Conservation (phyloP, 176 grass and related monocot genomes). For the Cocos nucifera region DNA sequence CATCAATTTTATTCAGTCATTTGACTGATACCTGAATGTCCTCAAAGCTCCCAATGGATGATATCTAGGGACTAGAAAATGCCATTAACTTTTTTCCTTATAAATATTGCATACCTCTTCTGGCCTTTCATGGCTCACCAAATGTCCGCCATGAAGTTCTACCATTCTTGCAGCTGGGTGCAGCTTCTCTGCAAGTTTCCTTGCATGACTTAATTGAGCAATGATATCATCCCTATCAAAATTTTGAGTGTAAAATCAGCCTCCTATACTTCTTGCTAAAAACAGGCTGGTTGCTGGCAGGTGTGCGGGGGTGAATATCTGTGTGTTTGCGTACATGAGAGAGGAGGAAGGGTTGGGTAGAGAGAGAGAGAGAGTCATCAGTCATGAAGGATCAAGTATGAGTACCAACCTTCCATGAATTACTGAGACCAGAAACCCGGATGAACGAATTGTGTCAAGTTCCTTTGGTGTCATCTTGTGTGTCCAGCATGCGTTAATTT, state of each 20-base stretch:
- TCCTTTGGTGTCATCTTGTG: conserved; percentile 51
- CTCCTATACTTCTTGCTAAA: not conserved
- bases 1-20: too few relatives aligned
- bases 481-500: conserved; percentile 75
- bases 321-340: too few relatives aligned
- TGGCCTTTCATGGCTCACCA: conserved; percentile 64
- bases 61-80: too few relatives aligned
- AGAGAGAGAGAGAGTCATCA: not conserved
- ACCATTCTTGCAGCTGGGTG: conserved; percentile 55
- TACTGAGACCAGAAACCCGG: conserved; percentile 52
- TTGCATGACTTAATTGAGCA: conserved; percentile 57
- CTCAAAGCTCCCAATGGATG: too few relatives aligned
- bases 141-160: conserved; percentile 66
- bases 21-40: too few relatives aligned
- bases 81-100: not conserved
- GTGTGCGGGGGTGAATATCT: too few relatives aligned
- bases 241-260: not conserved
- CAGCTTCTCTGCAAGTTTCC: conserved; percentile 53
- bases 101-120: conserved; percentile 31
- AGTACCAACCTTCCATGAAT: conserved; percentile 61
- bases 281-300: too few relatives aligned
- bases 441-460: conserved; percentile 45
- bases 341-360: not conserved
- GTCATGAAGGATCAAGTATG: not conserved
- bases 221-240: conserved; percentile 54